These are phyloP conservation scores for Chrysosporium keratinophilum DNA, from an alignment of 2,329 filamentous ascomycete species.

Conservation along the genomic window DNA sequence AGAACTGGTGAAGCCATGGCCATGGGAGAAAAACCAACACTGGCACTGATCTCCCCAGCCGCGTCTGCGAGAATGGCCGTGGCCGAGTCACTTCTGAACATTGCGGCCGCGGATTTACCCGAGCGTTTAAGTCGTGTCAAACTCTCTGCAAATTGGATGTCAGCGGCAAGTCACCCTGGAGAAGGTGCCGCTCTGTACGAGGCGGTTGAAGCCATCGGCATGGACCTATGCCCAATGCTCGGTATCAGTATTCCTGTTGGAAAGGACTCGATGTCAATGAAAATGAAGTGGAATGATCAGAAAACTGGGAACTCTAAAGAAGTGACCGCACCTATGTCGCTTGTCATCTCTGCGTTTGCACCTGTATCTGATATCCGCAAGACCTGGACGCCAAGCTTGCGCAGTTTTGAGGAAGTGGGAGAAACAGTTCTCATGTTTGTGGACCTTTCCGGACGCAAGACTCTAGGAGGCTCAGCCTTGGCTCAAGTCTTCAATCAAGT, in stretches of 20 bases:
- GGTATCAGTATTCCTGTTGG: conserved; percentile 90
- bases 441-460: conserved; percentile 73
- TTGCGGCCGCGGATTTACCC: conserved; percentile 67
- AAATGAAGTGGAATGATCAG: conserved; percentile 81
- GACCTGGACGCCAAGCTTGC: conserved; percentile 89
- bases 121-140: conserved; percentile 69
- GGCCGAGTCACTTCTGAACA: conserved; percentile 83
- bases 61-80: conserved; percentile 96
- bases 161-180: conserved; percentile 82
- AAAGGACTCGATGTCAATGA: conserved; percentile 98
- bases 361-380: conserved; percentile 69
- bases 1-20: conserved; percentile 91
- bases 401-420: conserved; percentile 73
- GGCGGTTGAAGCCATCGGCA: conserved; percentile 82
- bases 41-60: conserved; percentile 79
- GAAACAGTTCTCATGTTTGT: conserved; percentile 84
- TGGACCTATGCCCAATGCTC: conserved; percentile 83
- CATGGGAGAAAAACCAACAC: conserved; percentile 82
- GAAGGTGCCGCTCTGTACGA: conserved; percentile 89
- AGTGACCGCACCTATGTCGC: conserved; percentile 82
- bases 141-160: conserved; percentile 98
- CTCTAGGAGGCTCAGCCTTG: conserved; percentile 80
- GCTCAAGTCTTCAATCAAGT: conserved; percentile 82
- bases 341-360: conserved; percentile 84
- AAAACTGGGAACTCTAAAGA: conserved; percentile 60